Conservation (phyloP, 148 eudicot genomes). For the Euryodendron excelsum region DNA sequence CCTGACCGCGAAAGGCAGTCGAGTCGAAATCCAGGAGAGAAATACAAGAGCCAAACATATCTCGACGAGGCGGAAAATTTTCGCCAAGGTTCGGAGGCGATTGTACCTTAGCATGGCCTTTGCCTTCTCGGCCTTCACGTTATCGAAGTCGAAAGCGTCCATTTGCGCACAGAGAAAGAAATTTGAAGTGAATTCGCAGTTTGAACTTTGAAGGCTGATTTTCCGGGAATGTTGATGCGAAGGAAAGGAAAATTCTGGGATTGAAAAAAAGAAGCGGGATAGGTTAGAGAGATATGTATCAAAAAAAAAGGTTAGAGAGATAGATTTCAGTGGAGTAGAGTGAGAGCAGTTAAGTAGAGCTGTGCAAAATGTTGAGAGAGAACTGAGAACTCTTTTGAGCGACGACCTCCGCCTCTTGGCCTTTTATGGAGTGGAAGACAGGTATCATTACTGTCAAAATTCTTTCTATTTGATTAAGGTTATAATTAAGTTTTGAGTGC, state of each 20-base stretch:
- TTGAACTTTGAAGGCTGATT: neutral
- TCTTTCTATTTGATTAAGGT: too few relatives aligned
- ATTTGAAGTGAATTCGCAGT: neutral
- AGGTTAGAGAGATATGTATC: too few relatives aligned
- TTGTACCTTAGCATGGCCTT: constrained; percentile 29
- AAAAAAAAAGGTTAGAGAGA: neutral
- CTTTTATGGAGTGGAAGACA: too few relatives aligned
- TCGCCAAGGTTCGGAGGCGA: constrained; percentile 38
- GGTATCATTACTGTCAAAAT: too few relatives aligned
- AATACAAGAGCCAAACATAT: constrained; percentile 28
- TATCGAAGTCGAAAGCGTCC: constrained; percentile 26
- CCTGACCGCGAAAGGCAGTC: constrained; percentile 56
- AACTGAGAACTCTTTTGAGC: too few relatives aligned
- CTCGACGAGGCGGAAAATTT: constrained; percentile 60
- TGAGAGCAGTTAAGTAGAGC: neutral
- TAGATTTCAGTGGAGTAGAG: neutral
- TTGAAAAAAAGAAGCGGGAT: neutral
- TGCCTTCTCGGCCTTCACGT: constrained; percentile 29
- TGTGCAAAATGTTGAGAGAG: neutral
- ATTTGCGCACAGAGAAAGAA: constrained; percentile 10
- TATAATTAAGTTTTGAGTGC: too few relatives aligned
- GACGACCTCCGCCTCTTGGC: too few relatives aligned
- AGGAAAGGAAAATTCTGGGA: neutral
- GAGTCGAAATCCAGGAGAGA: constrained; percentile 57
- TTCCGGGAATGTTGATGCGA: neutral